Conservation (phyloP, 257 asterid genomes). For the Sherardia arvensis region DNA sequence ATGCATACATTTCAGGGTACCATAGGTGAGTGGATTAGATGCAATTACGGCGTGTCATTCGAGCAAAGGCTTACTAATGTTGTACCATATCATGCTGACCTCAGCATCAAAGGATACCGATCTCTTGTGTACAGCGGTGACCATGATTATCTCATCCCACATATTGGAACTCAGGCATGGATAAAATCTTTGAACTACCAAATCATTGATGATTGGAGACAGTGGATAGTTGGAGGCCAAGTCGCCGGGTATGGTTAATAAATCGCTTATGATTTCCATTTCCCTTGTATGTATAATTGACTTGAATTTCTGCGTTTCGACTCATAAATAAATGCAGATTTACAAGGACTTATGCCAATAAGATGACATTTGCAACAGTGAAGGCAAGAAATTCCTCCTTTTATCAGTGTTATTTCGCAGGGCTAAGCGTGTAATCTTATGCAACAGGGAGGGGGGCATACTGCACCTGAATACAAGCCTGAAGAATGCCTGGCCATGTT, state of each 20-base stretch:
- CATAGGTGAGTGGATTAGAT: constrained; percentile 13
- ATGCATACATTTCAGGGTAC: constrained; percentile 13
- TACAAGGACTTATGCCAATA: too few relatives aligned
- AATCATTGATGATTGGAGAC: constrained; percentile 24
- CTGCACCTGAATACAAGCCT: constrained; percentile 29
- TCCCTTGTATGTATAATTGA: too few relatives aligned
- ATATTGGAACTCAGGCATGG: too few relatives aligned
- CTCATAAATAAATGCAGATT: too few relatives aligned
- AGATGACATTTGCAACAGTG: constrained; percentile 26
- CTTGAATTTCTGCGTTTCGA: not conserved
- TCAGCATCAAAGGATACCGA: constrained; percentile 25
- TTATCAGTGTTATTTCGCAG: too few relatives aligned
- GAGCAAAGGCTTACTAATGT: not conserved
- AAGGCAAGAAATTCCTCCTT: constrained; percentile 14
- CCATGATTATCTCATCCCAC: too few relatives aligned
- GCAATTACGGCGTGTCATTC: constrained; percentile 8
- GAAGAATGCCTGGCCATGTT: constrained; percentile 24
- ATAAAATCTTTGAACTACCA: too few relatives aligned
- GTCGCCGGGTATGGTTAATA: constrained; percentile 20
- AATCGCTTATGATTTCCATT: not conserved
- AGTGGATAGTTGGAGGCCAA: constrained; percentile 26
- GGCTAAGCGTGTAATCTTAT: not conserved
- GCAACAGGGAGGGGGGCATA: constrained; percentile 31
- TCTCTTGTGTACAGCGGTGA: constrained; percentile 34
- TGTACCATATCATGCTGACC: constrained; percentile 19